Percentiles rank a stretch among this genome's conserved stretches.
Conservation (phyloP, 176 grass and related monocot species). For the Oryza nivara region DNA sequence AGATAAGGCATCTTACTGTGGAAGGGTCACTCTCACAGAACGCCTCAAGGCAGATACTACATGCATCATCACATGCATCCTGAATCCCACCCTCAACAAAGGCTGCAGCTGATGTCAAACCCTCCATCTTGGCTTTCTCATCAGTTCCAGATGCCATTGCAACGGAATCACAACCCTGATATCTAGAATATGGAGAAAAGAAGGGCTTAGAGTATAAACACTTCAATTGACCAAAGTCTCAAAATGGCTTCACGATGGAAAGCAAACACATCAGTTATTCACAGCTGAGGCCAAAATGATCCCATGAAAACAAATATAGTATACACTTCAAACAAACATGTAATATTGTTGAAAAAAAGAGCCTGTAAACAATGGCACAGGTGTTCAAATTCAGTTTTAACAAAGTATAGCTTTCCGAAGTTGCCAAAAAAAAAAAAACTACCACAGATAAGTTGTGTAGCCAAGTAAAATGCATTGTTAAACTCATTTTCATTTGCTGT, state of each 20-base stretch:
- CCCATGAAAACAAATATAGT: background rate
- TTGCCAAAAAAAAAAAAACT: background rate
- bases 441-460: background rate
- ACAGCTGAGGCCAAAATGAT: background rate
- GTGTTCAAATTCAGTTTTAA: background rate
- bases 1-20: slow-evolving; percentile 51
- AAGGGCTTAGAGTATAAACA: slow-evolving; percentile 22
- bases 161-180: slow-evolving; percentile 16
- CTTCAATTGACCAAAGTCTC: background rate
- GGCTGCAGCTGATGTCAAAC: slow-evolving; percentile 69
- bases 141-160: slow-evolving; percentile 58
- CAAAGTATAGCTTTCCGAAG: background rate
- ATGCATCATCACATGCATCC: slow-evolving; percentile 93
- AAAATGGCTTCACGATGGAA: slow-evolving; percentile 26
- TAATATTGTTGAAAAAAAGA: background rate
- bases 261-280: background rate
- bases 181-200: slow-evolving; percentile 16
- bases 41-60: slow-evolving; percentile 88
- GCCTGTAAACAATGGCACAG: background rate
- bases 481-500: background rate
- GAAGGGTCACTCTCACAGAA: slow-evolving; percentile 89
- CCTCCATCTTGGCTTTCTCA: slow-evolving; percentile 72
- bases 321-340: background rate
- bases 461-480: background rate
- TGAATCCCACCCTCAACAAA: slow-evolving; percentile 96